A percentile compares a stretch with the other conserved stretches of the same genome.
Conservation (phyloP, 306 rosid species). For the Abrus pulchellus region DNA sequence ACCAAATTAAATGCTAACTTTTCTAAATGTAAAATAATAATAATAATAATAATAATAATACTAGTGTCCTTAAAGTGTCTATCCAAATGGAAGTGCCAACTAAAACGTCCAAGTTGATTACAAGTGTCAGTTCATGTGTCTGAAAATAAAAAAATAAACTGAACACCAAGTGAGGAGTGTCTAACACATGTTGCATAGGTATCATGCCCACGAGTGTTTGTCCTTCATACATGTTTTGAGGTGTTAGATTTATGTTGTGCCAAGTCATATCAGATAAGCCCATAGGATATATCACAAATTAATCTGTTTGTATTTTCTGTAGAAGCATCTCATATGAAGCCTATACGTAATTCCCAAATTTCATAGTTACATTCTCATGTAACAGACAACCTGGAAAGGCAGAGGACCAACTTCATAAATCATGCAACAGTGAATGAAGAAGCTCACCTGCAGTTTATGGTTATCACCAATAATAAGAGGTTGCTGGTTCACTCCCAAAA, state of each 20-base stretch:
- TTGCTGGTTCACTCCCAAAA: conserved; percentile 91
- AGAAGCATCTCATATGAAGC: conserved; percentile 24
- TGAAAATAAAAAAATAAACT: not conserved
- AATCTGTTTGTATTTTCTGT: conserved; percentile 6
- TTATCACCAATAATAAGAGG: conserved; percentile 95
- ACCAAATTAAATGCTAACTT: not conserved
- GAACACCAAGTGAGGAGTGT: not conserved
- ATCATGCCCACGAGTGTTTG: no score
- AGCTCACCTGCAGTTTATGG: conserved; percentile 91
- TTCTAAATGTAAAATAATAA: not conserved
- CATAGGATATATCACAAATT: conserved; percentile 28
- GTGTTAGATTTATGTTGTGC: not conserved
- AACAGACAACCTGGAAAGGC: conserved; percentile 30
- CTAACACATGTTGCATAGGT: not conserved
- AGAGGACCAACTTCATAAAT: conserved; percentile 37
- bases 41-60: not conserved
- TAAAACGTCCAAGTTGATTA: no score
- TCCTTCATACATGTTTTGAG: no score
- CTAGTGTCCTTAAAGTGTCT: not conserved
- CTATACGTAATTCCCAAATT: conserved; percentile 16
- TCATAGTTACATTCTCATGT: conserved; percentile 14
- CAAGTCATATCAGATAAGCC: conserved; percentile 11
- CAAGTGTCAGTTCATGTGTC: not conserved
- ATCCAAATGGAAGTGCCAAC: no score
- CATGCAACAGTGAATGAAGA: conserved; percentile 36